Conservation (phyloP, 208 protist genomes). For the Wallacemonas sp. region DNA sequence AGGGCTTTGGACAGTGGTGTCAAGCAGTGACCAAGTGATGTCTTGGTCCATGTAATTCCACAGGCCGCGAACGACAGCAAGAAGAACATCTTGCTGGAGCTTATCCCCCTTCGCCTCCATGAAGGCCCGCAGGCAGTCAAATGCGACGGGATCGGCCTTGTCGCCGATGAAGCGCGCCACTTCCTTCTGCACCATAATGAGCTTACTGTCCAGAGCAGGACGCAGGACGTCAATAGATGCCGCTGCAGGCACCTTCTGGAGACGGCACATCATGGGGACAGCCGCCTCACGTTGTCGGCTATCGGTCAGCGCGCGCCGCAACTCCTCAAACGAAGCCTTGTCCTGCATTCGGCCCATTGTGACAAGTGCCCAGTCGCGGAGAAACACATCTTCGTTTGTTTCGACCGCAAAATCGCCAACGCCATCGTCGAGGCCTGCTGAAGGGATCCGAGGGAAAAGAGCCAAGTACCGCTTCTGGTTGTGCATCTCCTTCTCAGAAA, state of each 20-base stretch:
- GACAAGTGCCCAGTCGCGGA: constrained; percentile 18
- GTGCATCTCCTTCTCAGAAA: not conserved
- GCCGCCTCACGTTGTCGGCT: constrained; percentile 1
- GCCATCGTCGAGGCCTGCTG: constrained; percentile 6
- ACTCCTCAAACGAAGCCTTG: constrained; percentile 12
- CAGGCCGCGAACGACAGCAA: constrained; percentile 18
- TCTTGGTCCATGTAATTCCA: constrained; percentile 23
- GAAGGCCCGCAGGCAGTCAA: constrained; percentile 21
- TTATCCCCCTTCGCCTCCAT: not conserved
- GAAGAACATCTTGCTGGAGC: constrained; percentile 29
- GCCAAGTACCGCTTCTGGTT: not conserved
- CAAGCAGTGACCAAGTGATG: constrained; percentile 15
- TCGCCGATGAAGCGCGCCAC: constrained; percentile 21
- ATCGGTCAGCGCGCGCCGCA: constrained; percentile 15
- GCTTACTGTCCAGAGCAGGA: constrained; percentile 16
- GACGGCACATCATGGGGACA: not conserved
- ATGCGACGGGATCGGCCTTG: constrained; percentile 17
- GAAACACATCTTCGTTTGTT: constrained; percentile 14
- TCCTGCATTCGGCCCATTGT: constrained; percentile 13
- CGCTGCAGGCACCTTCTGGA: not conserved
- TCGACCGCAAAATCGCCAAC: constrained; percentile 20
- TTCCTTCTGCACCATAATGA: constrained; percentile 26
- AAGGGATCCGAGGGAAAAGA: constrained; percentile 18
- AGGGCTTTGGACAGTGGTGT: not conserved
- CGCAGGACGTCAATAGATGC: not conserved